Evolutionary conservation across 2,329 filamentous ascomycete species (phyloP), one percentile per base, ranked within the genome.

Genomic region (Albophoma yamanashiensis): DNA sequence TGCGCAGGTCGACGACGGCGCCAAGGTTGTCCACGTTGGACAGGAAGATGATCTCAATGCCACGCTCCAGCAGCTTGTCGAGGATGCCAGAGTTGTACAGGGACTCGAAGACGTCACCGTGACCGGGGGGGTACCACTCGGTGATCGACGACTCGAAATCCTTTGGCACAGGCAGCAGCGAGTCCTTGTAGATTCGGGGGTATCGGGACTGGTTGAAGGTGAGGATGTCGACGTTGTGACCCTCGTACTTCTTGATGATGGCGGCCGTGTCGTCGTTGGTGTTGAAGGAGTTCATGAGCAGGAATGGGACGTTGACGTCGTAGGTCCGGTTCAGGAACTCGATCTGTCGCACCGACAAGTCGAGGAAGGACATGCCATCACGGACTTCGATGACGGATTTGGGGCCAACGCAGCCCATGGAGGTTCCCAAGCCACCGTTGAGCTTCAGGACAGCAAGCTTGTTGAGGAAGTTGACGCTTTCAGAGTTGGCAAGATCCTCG

Each of bases 271-370:
- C 94, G 70, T 93, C 86, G 76, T 99, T 92, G 74, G 94, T 99
- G 86, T 99, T 99, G 89, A 99, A 99, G 60, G 94, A 97, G 88
- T 99, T 99, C 94, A 99, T 99, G 69, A 99, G 88, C 67, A 99
- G 87, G 78, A 99, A 97, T 56, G 94, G 94, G 40, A 99, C 94
- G 74, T 97, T 97, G 76, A 95, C 91, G 69, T 89, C 85, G 82
- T 97, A 97, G 66, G 92, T 97, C 76, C 92, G 89, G 88, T 99
- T 99, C 69, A 99, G 88, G 83, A 92, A 95, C 82, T 99, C 94
- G 73, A 99, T 96, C 83, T 99, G 94, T 71, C 94, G 91, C 70
- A 99, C 94, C 25, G 94, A 97, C 70, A 99, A 84, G 79, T 99
- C 94, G 67, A 99, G 85, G 88, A 99, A 99, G 69, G 94, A 99